These are phyloP conservation scores for Celoporthe dispersa DNA, from an alignment of 2,329 filamentous ascomycete genomes.

Conservation along the genomic window DNA sequence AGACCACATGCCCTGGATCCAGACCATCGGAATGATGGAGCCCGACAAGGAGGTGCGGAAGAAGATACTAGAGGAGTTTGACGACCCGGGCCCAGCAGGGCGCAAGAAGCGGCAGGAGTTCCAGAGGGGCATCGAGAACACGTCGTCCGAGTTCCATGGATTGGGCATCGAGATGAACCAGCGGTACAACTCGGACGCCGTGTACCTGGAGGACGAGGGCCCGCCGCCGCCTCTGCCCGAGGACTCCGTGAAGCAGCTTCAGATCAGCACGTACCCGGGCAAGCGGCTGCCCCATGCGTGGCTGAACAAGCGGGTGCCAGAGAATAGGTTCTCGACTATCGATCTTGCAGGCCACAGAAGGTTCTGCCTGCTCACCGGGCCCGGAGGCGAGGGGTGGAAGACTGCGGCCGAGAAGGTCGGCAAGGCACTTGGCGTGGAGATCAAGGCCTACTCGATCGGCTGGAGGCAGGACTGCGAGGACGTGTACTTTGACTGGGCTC, in stretches of 20 bases:
- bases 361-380: conserved; percentile 57
- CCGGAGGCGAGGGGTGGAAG: conserved; percentile 61
- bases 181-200: conserved; percentile 50
- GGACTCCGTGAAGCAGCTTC: conserved; percentile 49
- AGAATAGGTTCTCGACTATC: conserved; percentile 56
- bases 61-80: conserved; percentile 46
- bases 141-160: conserved; percentile 55
- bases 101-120: conserved; percentile 44
- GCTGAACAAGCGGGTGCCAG: conserved; percentile 56
- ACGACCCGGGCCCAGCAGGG: conserved; percentile 43
- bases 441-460: conserved; percentile 58
- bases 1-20: conserved; percentile 53
- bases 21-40: conserved; percentile 49
- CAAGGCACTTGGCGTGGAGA: conserved; percentile 46
- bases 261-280: conserved; percentile 61
- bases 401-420: conserved; percentile 48
- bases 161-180: conserved; percentile 66
- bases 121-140: conserved; percentile 46
- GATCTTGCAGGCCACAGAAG: conserved; percentile 62
- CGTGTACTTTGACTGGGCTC: conserved; percentile 64
- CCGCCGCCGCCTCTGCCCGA: conserved; percentile 33
- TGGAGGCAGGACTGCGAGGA: conserved; percentile 65
- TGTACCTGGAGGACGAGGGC: conserved; percentile 54
- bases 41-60: conserved; percentile 44
- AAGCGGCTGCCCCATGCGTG: conserved; percentile 65